Evolutionary conservation across 1,284 basidiomycete genomes (phyloP).

Genomic region (Xerocomus cyaneibrunnescens): DNA sequence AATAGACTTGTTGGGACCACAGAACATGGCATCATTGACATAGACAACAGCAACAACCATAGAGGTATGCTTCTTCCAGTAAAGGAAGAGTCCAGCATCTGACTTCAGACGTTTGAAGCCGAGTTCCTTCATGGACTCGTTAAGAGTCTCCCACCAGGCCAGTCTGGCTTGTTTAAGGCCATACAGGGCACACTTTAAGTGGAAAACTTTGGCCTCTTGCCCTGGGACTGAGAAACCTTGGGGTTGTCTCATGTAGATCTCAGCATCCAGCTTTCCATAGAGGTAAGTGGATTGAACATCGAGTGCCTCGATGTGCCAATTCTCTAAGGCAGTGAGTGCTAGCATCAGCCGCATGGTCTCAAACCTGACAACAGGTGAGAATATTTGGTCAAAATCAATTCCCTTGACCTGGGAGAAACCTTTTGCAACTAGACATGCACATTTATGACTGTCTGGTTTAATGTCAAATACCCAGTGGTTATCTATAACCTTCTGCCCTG

Average conservation of each 20-base stretch:
- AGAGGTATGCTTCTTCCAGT: background rate
- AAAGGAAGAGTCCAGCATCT: too few species aligned
- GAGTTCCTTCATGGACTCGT: too few species aligned
- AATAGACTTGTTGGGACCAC: too few species aligned
- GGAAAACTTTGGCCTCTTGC: too few species aligned
- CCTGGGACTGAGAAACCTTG: too few species aligned
- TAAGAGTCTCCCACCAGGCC: background rate
- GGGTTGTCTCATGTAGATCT: background rate
- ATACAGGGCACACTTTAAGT: background rate
- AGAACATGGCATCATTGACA: background rate
- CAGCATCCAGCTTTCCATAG: background rate
- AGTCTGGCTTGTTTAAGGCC: constrained; percentile 3
- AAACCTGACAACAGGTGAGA: too few species aligned
- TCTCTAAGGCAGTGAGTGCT: background rate
- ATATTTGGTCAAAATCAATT: too few species aligned
- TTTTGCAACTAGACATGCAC: constrained; percentile 42
- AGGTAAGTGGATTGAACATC: background rate
- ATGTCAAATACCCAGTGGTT: constrained; percentile 36
- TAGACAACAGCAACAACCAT: background rate
- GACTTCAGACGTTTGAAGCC: too few species aligned
- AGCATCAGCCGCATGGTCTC: too few species aligned
- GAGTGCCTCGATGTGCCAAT: background rate
- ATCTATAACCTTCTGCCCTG: too few species aligned
- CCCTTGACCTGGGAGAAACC: constrained; percentile 42
- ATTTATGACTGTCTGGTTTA: constrained; percentile 39